Evolutionary conservation across 345 rosid species (phyloP), one percentile per base, ranked within the genome.

Genomic region (Lenwebbia sp.): DNA sequence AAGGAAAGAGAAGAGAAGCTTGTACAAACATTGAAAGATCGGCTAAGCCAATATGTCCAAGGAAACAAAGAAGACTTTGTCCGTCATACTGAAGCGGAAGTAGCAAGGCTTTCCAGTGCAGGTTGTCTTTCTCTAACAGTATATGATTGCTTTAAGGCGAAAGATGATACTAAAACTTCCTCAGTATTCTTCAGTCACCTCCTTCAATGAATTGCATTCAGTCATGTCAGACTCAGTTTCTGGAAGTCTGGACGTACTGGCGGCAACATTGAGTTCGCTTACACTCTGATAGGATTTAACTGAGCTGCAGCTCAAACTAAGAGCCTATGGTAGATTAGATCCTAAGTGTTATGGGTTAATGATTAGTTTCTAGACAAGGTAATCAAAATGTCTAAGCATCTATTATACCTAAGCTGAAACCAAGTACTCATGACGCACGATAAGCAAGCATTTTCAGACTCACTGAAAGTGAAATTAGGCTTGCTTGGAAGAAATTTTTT

Each of bases 1-100:
- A 97, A 91, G 92, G 99, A 97, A 88, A 95, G 99, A 90, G 99
- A 97, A 89, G 98, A 97, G 57, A 97, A 94, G 86, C 99, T 97
- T 88, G 98, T 90, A 12, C 92, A 89, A 82, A 92, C 91, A 88
- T 89, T 97, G 83, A 94, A 90, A 93, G 91, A 92, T 87, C 92
- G 96, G 87, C 95, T 97, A 47, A 90, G 92, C 89, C 96, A 92
- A 87, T 96, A 97, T 86, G 92, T 94, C 82, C 92, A 92, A 85
- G 95, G 93, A 75, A 94, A 92, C 89, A 94, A 94, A 89, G 98
- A 93, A 23, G 95, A 94, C 51, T 97, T 97, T 88, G 86, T 91
- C 82, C 87, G 53, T 76, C 90, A 89, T 65, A 96, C 99, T 37
- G 89, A 93, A 93, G 96, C 98, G 89, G 99, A 97, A 93, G 98